These are phyloP conservation scores for Ophiosphaerella narmari DNA, from an alignment of 2,329 filamentous ascomycete genomes.

Conservation along the genomic window DNA sequence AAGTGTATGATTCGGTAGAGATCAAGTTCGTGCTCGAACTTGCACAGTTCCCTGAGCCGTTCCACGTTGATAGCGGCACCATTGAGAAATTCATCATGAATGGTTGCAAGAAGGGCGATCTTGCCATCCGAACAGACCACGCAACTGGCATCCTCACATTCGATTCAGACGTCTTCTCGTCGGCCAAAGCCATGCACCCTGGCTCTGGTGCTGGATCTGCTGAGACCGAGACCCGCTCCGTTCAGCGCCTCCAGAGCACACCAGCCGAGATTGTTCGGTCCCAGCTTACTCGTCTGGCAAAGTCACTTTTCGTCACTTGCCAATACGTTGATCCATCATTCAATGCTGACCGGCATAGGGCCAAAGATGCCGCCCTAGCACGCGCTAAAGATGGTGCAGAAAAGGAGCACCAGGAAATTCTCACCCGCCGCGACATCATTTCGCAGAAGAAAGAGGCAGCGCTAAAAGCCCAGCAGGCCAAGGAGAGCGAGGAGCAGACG, in stretches of 20 bases:
- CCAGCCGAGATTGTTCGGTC: slow-evolving; percentile 97
- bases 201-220: slow-evolving; percentile 85
- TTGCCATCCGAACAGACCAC: slow-evolving; percentile 95
- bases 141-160: slow-evolving; percentile 94
- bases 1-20: slow-evolving; percentile 98
- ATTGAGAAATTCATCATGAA: slow-evolving; percentile 99
- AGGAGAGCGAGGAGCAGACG: slow-evolving; percentile 89
- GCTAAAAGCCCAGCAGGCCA: slow-evolving; percentile 83
- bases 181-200: slow-evolving; percentile 86
- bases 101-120: slow-evolving; percentile 98
- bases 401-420: slow-evolving; percentile 83
- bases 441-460: slow-evolving; percentile 96
- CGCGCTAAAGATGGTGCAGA: slow-evolving; percentile 88
- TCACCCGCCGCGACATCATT: slow-evolving; percentile 87
- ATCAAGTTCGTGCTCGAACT: slow-evolving; percentile 91
- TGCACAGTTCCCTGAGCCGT: slow-evolving; percentile 93
- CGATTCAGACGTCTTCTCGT: slow-evolving; percentile 97
- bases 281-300: slow-evolving; percentile 88
- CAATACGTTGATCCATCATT: slow-evolving; percentile 93
- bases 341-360: slow-evolving; percentile 78
- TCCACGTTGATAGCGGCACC: slow-evolving; percentile 85
- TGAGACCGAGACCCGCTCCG: slow-evolving; percentile 79
- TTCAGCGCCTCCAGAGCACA: slow-evolving; percentile 96
- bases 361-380: slow-evolving; percentile 77
- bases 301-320: slow-evolving; percentile 88